These are phyloP conservation scores for Lomentospora prolificans DNA, from an alignment of 2,329 filamentous ascomycete species.

Conservation along the genomic window DNA sequence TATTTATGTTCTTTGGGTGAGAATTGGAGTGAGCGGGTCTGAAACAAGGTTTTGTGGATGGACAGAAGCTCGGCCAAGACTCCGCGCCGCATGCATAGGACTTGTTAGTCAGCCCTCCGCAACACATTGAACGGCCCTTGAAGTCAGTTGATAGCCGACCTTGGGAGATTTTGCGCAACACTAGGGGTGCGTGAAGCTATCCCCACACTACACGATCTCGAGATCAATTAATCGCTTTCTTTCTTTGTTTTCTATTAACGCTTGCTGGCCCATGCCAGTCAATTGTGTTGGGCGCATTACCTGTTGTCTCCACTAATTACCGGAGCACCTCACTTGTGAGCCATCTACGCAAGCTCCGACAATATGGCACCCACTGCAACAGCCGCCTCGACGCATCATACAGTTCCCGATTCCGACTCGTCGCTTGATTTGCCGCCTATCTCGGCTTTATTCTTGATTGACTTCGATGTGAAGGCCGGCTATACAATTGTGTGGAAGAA, in stretches of 20 bases:
- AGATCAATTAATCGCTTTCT: not conserved
- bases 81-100: not conserved
- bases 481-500: conserved; percentile 87
- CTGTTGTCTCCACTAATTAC: too few species aligned
- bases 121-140: not conserved
- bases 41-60: not conserved
- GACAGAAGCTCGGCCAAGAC: not conserved
- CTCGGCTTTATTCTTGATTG: conserved; percentile 76
- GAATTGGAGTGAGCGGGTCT: not conserved
- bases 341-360: too few species aligned
- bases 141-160: not conserved
- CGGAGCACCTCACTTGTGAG: too few species aligned
- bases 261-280: not conserved
- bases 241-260: not conserved
- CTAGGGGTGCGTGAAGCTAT: not conserved
- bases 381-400: not conserved
- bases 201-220: not conserved
- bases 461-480: conserved; percentile 87
- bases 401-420: conserved; percentile 16
- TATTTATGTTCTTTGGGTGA: not conserved
- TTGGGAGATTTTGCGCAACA: too few species aligned
- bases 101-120: not conserved
- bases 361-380: conserved; percentile 4
- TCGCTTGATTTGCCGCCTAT: conserved; percentile 48
- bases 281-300: not conserved